These are phyloP conservation scores for Pythium scleroteichum DNA, from an alignment of 352 stramenopile species.

Conservation along the genomic window DNA sequence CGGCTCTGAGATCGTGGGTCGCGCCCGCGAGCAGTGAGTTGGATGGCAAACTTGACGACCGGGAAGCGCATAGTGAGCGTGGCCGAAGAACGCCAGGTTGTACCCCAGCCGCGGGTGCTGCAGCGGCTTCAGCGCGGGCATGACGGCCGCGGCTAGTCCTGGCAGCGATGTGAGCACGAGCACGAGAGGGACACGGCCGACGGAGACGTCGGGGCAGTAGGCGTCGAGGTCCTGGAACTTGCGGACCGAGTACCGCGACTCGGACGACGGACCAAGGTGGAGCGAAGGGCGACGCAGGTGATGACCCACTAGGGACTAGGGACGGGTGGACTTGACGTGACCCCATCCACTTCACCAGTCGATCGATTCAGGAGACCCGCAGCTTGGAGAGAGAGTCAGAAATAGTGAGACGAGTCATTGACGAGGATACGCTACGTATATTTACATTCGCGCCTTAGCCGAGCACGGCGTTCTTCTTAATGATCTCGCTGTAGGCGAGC, in stretches of 20 bases:
- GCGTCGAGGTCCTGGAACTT: conserved; percentile 11
- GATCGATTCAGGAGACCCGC: too few relatives aligned
- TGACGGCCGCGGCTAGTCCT: conserved; percentile 1
- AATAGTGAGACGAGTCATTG: too few relatives aligned
- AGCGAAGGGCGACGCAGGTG: too few relatives aligned
- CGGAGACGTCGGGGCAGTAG: not conserved
- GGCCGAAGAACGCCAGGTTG: conserved; percentile 11
- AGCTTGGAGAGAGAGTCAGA: too few relatives aligned
- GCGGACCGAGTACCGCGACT: conserved; percentile 4
- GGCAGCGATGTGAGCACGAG: conserved; percentile 12
- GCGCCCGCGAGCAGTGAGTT: too few relatives aligned
- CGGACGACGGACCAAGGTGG: not conserved
- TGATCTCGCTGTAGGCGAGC: conserved; percentile 46
- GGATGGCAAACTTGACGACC: too few relatives aligned
- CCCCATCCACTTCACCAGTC: too few relatives aligned
- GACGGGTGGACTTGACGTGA: too few relatives aligned
- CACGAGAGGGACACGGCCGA: conserved; percentile 7
- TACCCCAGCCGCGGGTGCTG: not conserved
- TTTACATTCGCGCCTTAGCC: not conserved
- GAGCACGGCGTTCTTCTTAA: conserved; percentile 42
- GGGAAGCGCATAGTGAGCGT: too few relatives aligned
- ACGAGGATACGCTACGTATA: too few relatives aligned
- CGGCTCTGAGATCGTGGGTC: too few relatives aligned
- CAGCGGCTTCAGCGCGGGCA: conserved; percentile 11
- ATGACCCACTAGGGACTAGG: too few relatives aligned